Percentiles rank a stretch among this genome's conserved stretches.
These are phyloP conservation scores for Trichoderma harzianum DNA, from an alignment of 2,329 filamentous ascomycete genomes.

Conservation along the genomic window DNA sequence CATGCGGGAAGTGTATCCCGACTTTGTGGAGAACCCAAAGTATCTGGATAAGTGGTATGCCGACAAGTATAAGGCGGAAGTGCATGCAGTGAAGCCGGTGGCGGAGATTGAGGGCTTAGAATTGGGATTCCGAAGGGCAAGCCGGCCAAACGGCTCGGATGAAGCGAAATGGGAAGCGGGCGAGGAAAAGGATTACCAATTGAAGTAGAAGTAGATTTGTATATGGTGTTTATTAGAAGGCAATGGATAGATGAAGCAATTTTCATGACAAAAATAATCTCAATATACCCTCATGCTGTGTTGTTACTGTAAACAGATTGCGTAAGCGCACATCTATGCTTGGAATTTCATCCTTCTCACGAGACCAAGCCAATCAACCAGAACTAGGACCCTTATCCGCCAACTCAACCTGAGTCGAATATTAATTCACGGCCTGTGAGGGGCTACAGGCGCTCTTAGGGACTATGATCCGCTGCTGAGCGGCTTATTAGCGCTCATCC, in stretches of 20 bases:
- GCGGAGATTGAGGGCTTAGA: conserved; percentile 43
- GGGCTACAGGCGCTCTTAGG: background rate
- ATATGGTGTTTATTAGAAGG: background rate
- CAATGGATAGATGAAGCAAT: background rate
- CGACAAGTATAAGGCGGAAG: conserved; percentile 38
- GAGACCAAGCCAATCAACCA: background rate
- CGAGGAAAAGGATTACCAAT: conserved; percentile 37
- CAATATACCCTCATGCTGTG: background rate
- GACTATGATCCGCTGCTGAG: background rate
- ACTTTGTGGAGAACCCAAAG: conserved; percentile 48
- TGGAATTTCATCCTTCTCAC: background rate
- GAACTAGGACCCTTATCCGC: background rate
- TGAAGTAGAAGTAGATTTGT: background rate
- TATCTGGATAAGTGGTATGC: conserved; percentile 50
- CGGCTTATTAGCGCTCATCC: background rate
- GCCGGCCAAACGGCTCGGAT: conserved; percentile 54
- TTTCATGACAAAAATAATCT: background rate
- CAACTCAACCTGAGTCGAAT: background rate
- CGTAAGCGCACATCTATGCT: background rate
- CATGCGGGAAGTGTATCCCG: conserved; percentile 51
- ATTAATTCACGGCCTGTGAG: background rate
- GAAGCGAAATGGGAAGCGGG: conserved; percentile 54
- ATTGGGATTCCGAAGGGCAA: conserved; percentile 43
- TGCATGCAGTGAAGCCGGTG: conserved; percentile 42
- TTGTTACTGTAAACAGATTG: background rate